Conservation (phyloP, 305 asterid species). For the Rubia occidens region DNA sequence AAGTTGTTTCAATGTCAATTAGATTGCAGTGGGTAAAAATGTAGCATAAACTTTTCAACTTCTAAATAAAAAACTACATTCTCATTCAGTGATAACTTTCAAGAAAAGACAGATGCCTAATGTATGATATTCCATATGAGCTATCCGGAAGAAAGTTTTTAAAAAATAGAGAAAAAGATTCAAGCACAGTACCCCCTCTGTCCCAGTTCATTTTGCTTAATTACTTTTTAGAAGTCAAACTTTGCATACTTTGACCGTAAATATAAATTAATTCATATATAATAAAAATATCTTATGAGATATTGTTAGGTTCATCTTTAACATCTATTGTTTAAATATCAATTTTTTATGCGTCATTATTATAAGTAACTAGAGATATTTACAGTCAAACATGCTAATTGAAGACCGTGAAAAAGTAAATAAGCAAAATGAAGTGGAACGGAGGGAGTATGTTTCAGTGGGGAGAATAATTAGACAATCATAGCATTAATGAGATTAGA, state of each 20-base stretch:
- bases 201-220: too few species aligned
- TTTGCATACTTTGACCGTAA: too few species aligned
- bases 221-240: too few species aligned
- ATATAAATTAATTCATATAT: too few species aligned
- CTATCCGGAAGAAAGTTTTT: not conserved
- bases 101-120: not conserved
- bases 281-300: too few species aligned
- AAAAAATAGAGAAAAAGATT: not conserved
- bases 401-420: too few species aligned
- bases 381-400: too few species aligned
- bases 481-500: not conserved
- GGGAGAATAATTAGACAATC: not conserved
- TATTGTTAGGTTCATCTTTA: too few species aligned
- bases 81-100: not conserved
- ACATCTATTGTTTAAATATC: too few species aligned
- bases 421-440: too few species aligned
- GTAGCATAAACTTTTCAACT: not conserved
- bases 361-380: too few species aligned
- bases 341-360: too few species aligned
- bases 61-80: not conserved
- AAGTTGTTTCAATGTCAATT: conserved; percentile 1
- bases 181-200: not conserved
- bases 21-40: not conserved
- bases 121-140: not conserved
- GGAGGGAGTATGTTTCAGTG: not conserved